Conservation (phyloP, 2,329 filamentous ascomycete genomes). For the Fusarium sp. region DNA sequence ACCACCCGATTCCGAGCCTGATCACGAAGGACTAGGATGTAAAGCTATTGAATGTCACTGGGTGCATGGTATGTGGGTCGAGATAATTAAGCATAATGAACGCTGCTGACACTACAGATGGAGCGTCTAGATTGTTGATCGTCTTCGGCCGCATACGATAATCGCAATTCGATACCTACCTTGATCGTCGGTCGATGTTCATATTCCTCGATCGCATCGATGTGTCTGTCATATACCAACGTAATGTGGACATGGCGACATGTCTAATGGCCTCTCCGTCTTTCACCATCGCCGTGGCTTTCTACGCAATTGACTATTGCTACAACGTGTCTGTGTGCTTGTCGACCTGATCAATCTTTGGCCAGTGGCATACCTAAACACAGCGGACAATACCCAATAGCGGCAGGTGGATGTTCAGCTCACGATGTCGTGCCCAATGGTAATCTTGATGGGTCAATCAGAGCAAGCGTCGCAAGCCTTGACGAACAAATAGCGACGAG, state of each 20-base stretch:
- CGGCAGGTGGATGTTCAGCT: conserved; percentile 31
- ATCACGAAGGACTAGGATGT: conserved; percentile 6
- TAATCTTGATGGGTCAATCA: conserved; percentile 18
- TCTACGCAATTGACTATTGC: conserved; percentile 40
- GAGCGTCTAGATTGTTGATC: conserved; percentile 23
- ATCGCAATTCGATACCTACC: background rate
- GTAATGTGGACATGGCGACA: conserved; percentile 7
- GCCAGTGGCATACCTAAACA: conserved; percentile 6
- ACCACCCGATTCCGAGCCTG: conserved; percentile 5
- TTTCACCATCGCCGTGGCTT: conserved; percentile 46
- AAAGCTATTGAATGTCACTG: conserved; percentile 11
- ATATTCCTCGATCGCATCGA: conserved; percentile 3
- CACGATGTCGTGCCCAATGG: conserved; percentile 27
- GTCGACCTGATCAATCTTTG: background rate
- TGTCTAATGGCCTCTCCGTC: conserved; percentile 1
- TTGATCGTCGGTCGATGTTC: background rate
- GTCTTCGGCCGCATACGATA: background rate
- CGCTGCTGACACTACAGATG: conserved; percentile 16
- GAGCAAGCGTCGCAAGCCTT: conserved; percentile 16
- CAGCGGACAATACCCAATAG: conserved; percentile 21
- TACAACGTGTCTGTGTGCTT: conserved; percentile 5
- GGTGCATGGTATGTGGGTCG: conserved; percentile 31
- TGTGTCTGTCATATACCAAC: conserved; percentile 21
- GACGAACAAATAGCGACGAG: conserved; percentile 7
- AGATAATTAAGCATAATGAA: conserved; percentile 38